Evolutionary conservation across 2,329 filamentous ascomycete genomes (phyloP), one percentile per base, ranked within the genome.

Genomic region (Beauveria australis): DNA sequence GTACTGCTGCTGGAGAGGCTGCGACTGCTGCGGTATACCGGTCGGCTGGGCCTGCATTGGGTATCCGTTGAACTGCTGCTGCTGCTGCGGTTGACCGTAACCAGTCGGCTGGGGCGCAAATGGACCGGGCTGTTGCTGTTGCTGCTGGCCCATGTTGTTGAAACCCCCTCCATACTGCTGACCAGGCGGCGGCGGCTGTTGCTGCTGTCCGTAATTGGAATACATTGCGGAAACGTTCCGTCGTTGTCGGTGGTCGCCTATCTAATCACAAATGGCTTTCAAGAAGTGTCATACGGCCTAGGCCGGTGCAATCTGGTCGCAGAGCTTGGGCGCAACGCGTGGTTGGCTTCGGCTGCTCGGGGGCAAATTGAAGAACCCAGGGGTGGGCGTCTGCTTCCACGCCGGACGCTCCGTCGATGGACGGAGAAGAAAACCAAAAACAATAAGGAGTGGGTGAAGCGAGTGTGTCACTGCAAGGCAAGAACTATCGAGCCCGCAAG

Each of bases 201-300:
- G 28, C 72, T 87, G 91, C 74, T 82, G 84, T 77, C 87, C 89
- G 75, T 91, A 91, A 73, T 88, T 91, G 66, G 91, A 94, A 78
- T 91, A 97, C 93, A 97, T 97, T 76, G 70, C 64, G 65, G 62
- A 16, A 5, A 33, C 19, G 46, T 28, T 47, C 43, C 5, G 22
- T 28, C 12, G 5, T 22, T 47, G 16, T 12, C 22, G 14, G 33
- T 6, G 40, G 30, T 19, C 19, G 19, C 33, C 24, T 58, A 3
- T 18, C 5, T 19, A 18, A 22, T 10, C 22, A 16, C 18, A 10
- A 30, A 4, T 49, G 14, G 22, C 30, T 58, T 26, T 33, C n/a
- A 33, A 28, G 12, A 51, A 44, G 30, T 30, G 30, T 61, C 33
- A 26, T 6, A 19, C 16, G 44, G 19, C 33, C 33, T 37, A 37